Percentiles rank a stretch among this genome's conserved stretches.
Evolutionary conservation across 148 eudicot species (phyloP).

Genomic region (Chenopodium berlandieri): DNA sequence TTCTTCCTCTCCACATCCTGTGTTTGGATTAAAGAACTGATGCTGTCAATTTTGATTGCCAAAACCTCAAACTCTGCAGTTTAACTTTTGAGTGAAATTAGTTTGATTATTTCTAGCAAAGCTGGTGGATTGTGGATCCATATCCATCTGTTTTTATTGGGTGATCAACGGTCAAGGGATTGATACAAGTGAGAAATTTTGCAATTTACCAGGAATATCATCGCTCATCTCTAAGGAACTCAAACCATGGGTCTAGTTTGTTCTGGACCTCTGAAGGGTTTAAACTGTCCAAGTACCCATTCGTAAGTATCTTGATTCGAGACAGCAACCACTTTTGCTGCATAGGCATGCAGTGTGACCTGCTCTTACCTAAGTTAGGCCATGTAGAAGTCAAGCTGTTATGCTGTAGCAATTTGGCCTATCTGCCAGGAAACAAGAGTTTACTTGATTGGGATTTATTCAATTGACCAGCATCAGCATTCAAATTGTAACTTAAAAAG

Average conservation of each 20-base stretch:
- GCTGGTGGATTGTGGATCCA: neutral
- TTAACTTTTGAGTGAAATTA: constrained; percentile 1
- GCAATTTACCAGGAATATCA: neutral
- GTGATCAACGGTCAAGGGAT: neutral
- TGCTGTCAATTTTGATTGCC: neutral
- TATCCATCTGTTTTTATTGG: neutral
- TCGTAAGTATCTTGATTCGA: neutral
- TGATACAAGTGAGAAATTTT: neutral
- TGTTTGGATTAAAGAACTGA: neutral
- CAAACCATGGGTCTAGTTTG: neutral
- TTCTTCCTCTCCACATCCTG: neutral
- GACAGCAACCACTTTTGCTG: neutral
- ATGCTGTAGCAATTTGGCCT: neutral
- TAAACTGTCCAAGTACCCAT: neutral
- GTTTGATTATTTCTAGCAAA: neutral
- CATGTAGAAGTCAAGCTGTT: neutral
- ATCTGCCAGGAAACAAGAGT: neutral
- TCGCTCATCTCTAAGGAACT: neutral
- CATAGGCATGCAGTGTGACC: neutral
- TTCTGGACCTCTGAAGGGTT: neutral
- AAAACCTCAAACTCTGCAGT: neutral
- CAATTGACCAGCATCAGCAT: neutral
- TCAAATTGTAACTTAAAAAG: neutral
- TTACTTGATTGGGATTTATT: too few species aligned
- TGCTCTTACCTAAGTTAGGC: neutral